Base-by-base conservation (phyloP, 805 yeast genomes). In the Candida piceae region DNA sequence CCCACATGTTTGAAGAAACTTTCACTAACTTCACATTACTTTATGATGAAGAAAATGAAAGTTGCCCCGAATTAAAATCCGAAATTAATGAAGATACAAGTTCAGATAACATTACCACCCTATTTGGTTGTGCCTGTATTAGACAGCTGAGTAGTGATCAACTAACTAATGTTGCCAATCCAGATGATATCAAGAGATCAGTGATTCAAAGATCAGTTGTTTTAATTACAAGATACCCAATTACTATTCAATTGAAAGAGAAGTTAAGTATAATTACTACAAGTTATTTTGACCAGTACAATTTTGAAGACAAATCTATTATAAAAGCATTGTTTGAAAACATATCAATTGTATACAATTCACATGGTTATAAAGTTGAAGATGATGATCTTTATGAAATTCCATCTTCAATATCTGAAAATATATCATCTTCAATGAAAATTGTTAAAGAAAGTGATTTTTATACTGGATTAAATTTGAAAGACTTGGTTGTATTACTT, bases 121-220 rank as follows among this genome's bases (percentile, higher is more conserved):
- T 88, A n/a, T 93, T 93, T 68, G 98, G 96, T 1, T 85, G 95
- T 44, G 81, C 95, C 0, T 93, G 98, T 62, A 86, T 89, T 20
- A 72, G 96, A 26, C 97, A 90, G 60, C 71, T 90, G 29, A 68
- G 74, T 29, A 66, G 84, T 1, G 70, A 72, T 20, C 81, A 80
- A 20, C 63, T 90, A 39, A 54, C 40, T 21, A 38, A 42, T 15
- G 33, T 73, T 3, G 70, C 67, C 38, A 44, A 53, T 20, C 38
- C 44, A 13, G 35, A 41, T 15, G 47, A 51, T 16, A 28, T 44
- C 17, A 57, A 49, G 34, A 67, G 98, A 39, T 83, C 95, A 2
- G 79, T 87, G 0, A 89, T 93, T 3, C 98, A 93, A 52, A 93
- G 93, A 53, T 81, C 95, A 0, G 75, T 93, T 20, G 96, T 93